Percentiles rank a stretch among this genome's conserved stretches.
phyloP scores from a whole-genome alignment of 2,329 filamentous ascomycete genomes.

The Monosporascus sp. region DNA sequence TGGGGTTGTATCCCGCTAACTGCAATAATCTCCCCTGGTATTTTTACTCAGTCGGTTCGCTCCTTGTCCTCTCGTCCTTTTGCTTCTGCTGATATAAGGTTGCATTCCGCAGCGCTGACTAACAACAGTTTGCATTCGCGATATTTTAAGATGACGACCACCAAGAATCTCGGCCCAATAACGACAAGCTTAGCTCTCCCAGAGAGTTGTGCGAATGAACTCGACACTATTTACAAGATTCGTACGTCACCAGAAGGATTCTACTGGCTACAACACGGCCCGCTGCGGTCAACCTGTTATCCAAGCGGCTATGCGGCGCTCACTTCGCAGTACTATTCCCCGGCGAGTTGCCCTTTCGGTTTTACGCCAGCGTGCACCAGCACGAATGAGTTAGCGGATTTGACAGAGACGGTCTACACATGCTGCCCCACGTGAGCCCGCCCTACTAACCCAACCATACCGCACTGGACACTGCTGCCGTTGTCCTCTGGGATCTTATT shows the following conservation, averaged over 20 bases:
- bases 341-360: conserved; percentile 12
- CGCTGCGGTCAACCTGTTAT: conserved; percentile 11
- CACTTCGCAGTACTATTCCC: conserved; percentile 12
- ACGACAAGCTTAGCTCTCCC: background rate
- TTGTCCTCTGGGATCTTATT: background rate
- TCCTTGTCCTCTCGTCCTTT: no score
- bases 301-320: conserved; percentile 11
- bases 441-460: background rate
- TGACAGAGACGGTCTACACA: conserved; percentile 10
- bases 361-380: conserved; percentile 13
- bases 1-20: no score
- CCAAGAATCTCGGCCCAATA: background rate
- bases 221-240: background rate
- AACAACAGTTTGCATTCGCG: no score
- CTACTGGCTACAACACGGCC: conserved; percentile 5
- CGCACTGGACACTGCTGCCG: background rate
- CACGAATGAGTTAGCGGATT: background rate
- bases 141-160: background rate
- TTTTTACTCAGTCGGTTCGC: no score
- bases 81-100: no score
- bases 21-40: no score
- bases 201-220: background rate
- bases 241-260: background rate
- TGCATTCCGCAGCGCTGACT: no score
- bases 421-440: conserved; percentile 17